Conservation (phyloP, 495 filamentous ascomycete species). For the Paragyromitra xinjiangensis region DNA sequence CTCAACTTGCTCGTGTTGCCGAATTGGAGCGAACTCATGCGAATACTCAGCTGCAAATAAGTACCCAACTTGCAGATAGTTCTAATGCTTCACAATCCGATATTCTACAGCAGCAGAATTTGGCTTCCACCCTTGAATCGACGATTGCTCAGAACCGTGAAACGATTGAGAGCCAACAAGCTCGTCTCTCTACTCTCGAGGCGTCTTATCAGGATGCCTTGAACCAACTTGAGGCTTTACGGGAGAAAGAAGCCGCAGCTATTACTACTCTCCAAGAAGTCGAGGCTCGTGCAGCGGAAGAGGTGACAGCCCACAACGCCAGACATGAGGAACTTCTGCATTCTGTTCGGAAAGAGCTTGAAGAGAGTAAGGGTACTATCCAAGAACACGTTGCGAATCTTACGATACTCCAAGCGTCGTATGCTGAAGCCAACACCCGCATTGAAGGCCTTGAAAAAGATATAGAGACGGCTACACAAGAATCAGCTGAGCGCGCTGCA, state of each 20-base stretch:
- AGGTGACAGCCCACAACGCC: slow-evolving; percentile 30
- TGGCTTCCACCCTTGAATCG: slow-evolving; percentile 42
- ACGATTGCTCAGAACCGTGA: slow-evolving; percentile 54
- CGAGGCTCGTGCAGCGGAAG: slow-evolving; percentile 45
- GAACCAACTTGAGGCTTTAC: slow-evolving; percentile 59
- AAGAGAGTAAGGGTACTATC: slow-evolving; percentile 53
- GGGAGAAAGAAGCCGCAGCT: slow-evolving; percentile 61
- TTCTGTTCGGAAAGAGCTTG: slow-evolving; percentile 52
- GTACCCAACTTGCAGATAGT: slow-evolving; percentile 58
- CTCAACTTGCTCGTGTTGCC: slow-evolving; percentile 70
- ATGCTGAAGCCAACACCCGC: slow-evolving; percentile 59
- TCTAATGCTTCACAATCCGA: slow-evolving; percentile 37
- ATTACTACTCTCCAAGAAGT: slow-evolving; percentile 48
- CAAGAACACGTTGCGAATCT: slow-evolving; percentile 59
- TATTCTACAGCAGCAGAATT: slow-evolving; percentile 45
- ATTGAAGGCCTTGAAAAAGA: slow-evolving; percentile 72
- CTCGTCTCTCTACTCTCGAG: slow-evolving; percentile 52
- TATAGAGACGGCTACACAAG: slow-evolving; percentile 67
- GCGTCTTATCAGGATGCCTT: slow-evolving; percentile 56
- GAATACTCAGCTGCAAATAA: slow-evolving; percentile 67
- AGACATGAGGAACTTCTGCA: slow-evolving; percentile 48
- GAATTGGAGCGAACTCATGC: slow-evolving; percentile 72
- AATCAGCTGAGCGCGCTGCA: slow-evolving; percentile 63
- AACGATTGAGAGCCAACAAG: slow-evolving; percentile 55
- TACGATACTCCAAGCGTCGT: slow-evolving; percentile 62